These are phyloP conservation scores for Acer yangbiense DNA, from an alignment of 345 rosid species.

Conservation along the genomic window DNA sequence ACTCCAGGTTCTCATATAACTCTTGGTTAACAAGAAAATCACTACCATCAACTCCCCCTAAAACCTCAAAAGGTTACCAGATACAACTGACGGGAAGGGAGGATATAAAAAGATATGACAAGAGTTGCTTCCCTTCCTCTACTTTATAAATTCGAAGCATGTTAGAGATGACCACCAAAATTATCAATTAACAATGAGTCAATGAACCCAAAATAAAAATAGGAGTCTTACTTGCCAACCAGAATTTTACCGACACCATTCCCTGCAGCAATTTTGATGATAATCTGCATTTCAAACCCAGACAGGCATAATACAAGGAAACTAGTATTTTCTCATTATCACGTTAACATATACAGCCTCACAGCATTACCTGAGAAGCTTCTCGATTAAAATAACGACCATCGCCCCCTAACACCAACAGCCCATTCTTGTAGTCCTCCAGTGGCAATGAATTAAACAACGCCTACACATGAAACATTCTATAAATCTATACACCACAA, in stretches of 20 bases:
- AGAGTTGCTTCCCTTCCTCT: not conserved
- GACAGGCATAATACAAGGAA: conserved; percentile 6
- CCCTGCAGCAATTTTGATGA: conserved; percentile 93
- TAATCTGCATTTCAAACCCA: conserved; percentile 56
- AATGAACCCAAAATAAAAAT: not conserved
- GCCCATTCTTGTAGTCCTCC: conserved; percentile 74
- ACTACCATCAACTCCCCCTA: not conserved
- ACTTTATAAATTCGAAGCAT: not conserved
- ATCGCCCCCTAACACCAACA: conserved; percentile 90
- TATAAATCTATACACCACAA: conserved; percentile 2
- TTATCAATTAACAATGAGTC: not conserved
- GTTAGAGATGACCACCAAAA: not conserved
- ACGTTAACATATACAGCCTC: not conserved
- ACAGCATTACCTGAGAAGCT: conserved; percentile 75
- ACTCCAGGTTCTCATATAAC: too few species aligned
- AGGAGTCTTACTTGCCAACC: conserved; percentile 71
- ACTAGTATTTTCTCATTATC: not conserved
- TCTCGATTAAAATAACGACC: conserved; percentile 86
- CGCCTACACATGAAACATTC: conserved; percentile 49
- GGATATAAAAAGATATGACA: not conserved
- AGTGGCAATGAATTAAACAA: conserved; percentile 80
- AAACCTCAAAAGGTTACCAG: not conserved
- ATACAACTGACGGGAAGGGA: not conserved
- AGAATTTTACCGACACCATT: conserved; percentile 83
- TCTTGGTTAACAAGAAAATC: not conserved